Percentiles rank a stretch among this genome's conserved stretches.
phyloP scores from a whole-genome alignment of 345 rosid species.

The Euphorbia peplus region DNA sequence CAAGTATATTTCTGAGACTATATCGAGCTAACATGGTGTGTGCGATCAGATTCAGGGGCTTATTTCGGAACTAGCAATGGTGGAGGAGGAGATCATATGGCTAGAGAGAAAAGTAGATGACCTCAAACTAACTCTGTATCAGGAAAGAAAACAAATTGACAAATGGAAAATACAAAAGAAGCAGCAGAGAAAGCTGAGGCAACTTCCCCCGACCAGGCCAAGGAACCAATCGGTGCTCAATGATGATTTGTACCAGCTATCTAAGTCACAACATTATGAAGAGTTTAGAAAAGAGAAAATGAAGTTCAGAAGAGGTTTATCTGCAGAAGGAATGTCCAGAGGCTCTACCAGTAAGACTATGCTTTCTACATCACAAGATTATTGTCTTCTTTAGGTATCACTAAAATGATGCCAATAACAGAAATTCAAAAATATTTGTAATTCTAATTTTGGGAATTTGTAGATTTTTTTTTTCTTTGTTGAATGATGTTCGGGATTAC shows the following conservation, averaged over 20 bases:
- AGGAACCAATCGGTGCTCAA: constrained; percentile 17
- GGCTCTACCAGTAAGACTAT: constrained; percentile 44
- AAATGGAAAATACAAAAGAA: constrained; percentile 40
- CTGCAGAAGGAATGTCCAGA: constrained; percentile 51
- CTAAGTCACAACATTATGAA: constrained; percentile 50
- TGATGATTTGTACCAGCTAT: constrained; percentile 37
- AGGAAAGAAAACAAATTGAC: constrained; percentile 52
- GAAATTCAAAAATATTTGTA: background rate
- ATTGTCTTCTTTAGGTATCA: background rate
- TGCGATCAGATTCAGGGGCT: constrained; percentile 52
- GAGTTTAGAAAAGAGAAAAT: constrained; percentile 34
- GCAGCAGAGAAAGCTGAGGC: constrained; percentile 25
- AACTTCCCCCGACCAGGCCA: constrained; percentile 21
- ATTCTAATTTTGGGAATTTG: background rate
- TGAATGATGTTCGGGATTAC: background rate
- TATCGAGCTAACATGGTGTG: too few species aligned
- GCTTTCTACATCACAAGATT: background rate
- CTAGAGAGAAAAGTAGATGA: constrained; percentile 68
- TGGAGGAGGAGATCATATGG: constrained; percentile 70
- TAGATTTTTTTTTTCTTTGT: background rate
- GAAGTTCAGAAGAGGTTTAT: constrained; percentile 60
- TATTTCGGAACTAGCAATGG: constrained; percentile 58
- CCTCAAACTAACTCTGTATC: constrained; percentile 53
- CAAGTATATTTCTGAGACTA: too few species aligned
- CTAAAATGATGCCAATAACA: background rate